Evolutionary conservation across 2,329 filamentous ascomycete genomes (phyloP).

Genomic region (Cladosporium sp.): DNA sequence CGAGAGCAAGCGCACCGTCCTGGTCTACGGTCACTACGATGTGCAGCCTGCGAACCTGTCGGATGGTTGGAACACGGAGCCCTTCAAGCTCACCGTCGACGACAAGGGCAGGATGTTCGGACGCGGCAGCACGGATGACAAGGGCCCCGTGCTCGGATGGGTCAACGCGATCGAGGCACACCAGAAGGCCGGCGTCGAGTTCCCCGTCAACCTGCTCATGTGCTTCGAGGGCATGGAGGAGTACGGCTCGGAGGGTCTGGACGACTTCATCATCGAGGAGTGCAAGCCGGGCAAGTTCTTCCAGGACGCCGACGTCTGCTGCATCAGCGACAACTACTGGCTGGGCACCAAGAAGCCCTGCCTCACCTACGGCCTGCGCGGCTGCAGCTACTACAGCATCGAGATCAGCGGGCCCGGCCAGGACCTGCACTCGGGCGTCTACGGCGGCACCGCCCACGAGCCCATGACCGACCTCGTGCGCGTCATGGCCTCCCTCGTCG

Average conservation of each 20-base stretch:
- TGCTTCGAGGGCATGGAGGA: conserved; percentile 99
- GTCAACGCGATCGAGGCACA: conserved; percentile 97
- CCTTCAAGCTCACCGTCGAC: conserved; percentile 83
- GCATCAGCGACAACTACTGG: conserved; percentile 99
- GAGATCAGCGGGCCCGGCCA: conserved; percentile 87
- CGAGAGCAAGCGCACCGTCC: conserved; percentile 86
- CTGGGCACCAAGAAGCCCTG: conserved; percentile 98
- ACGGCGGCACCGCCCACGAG: conserved; percentile 93
- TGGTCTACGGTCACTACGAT: conserved; percentile 98
- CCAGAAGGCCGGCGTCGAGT: conserved; percentile 87
- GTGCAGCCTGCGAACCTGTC: conserved; percentile 91
- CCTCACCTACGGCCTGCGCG: conserved; percentile 92
- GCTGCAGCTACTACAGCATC: conserved; percentile 96
- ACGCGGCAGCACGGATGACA: conserved; percentile 93
- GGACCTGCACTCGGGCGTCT: conserved; percentile 95
- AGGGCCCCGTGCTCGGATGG: conserved; percentile 96
- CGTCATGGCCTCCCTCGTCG: conserved; percentile 78
- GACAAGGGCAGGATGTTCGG: conserved; percentile 95
- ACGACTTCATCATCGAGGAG: conserved; percentile 89
- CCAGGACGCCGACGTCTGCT: conserved; percentile 91
- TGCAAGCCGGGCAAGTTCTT: conserved; percentile 77
- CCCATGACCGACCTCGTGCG: conserved; percentile 95
- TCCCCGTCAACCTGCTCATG: conserved; percentile 97
- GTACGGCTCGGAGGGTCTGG: conserved; percentile 92
- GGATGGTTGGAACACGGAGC: conserved; percentile 94